phyloP scores from a whole-genome alignment of 2,329 filamentous ascomycete genomes.

The Leptographium procerum region DNA sequence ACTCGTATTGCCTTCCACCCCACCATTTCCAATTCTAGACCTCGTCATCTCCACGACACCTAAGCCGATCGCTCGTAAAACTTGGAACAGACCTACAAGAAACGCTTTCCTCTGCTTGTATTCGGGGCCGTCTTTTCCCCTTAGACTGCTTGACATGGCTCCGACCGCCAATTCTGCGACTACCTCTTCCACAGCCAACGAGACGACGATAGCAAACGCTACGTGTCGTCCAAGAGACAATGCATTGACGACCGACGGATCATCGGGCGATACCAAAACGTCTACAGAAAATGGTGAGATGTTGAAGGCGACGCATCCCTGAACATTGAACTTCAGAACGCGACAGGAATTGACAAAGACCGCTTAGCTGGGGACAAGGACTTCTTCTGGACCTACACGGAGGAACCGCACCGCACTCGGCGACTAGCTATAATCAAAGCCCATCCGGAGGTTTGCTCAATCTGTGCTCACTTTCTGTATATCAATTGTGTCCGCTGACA shows the following conservation, averaged over 20 bases:
- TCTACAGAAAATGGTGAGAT: background rate
- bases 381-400: constrained; percentile 99
- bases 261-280: background rate
- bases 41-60: background rate
- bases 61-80: background rate
- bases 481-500: background rate
- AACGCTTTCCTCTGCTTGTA: background rate
- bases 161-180: background rate
- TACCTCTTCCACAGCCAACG: background rate
- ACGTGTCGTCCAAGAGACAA: background rate
- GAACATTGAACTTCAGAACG: background rate
- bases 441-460: constrained; percentile 69
- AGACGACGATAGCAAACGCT: background rate
- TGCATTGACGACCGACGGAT: background rate
- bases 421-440: constrained; percentile 94
- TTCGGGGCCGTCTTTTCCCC: background rate
- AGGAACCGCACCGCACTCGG: constrained; percentile 88
- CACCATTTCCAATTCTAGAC: background rate
- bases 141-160: background rate
- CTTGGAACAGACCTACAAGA: background rate
- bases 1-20: background rate
- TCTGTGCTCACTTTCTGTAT: background rate
- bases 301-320: background rate
- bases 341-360: background rate
- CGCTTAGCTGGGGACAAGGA: constrained; percentile 30